These are phyloP conservation scores for Mucor lusitanicus DNA, from an alignment of 371 early-diverging fungal genomes.

Conservation along the genomic window DNA sequence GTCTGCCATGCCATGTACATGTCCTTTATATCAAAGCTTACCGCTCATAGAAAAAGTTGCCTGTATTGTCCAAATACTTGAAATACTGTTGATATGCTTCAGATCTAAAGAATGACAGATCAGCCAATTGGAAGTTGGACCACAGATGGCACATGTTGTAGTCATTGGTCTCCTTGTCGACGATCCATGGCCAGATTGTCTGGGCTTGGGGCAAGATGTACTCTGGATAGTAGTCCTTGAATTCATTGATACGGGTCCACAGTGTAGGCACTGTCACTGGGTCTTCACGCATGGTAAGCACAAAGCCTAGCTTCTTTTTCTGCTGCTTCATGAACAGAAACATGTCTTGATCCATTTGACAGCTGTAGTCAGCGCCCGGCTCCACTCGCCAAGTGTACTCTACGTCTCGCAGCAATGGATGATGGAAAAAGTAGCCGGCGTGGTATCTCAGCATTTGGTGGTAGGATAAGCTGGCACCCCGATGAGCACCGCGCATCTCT, in stretches of 20 bases:
- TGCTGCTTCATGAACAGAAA: constrained; percentile 80
- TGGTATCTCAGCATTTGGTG: constrained; percentile 59
- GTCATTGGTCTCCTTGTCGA: constrained; percentile 13
- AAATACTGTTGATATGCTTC: constrained; percentile 78
- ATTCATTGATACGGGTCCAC: constrained; percentile 70
- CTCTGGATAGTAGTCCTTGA: constrained; percentile 42
- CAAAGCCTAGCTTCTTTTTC: constrained; percentile 78
- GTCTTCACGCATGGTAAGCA: constrained; percentile 77
- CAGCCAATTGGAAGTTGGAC: constrained; percentile 67
- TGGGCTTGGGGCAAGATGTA: constrained; percentile 12
- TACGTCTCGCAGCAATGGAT: constrained; percentile 74
- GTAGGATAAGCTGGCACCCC: constrained; percentile 24
- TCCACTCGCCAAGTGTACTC: constrained; percentile 97
- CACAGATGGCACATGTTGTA: constrained; percentile 83
- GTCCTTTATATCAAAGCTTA: constrained; percentile 5
- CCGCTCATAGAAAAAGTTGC: constrained; percentile 96
- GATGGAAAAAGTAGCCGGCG: constrained; percentile 86
- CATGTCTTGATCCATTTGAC: constrained; percentile 87
- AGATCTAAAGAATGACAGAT: constrained; percentile 75
- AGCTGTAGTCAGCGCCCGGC: constrained; percentile 83
- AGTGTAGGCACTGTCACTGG: constrained; percentile 79
- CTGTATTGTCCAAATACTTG: constrained; percentile 75
- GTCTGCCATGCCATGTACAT: neutral
- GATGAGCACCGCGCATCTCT: constrained; percentile 13
- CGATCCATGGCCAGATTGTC: constrained; percentile 37